Conservation (phyloP, 805 yeast species). For the Candida maesae region DNA sequence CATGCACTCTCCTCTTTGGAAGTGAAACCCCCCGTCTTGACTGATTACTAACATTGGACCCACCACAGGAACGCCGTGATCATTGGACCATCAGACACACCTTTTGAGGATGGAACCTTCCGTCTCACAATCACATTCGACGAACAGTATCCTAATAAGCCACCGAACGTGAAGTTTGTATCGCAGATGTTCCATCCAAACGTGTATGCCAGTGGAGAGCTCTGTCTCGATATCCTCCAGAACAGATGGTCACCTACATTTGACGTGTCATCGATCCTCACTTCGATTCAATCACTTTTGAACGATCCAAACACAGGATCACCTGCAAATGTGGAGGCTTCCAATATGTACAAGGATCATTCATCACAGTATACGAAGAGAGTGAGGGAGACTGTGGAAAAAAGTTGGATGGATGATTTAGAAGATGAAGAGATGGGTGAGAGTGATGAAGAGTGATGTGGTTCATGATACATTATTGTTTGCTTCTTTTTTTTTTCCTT, state of each 20-base stretch:
- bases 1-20: neutral
- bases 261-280: conserved; percentile 92
- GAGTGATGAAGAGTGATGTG: conserved; percentile 28
- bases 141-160: conserved; percentile 96
- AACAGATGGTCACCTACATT: conserved; percentile 99
- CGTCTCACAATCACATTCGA: conserved; percentile 82
- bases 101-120: conserved; percentile 97
- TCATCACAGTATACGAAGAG: conserved; percentile 87
- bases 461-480: too few species aligned
- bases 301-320: conserved; percentile 96
- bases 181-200: conserved; percentile 98
- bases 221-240: conserved; percentile 92
- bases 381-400: conserved; percentile 92
- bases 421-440: conserved; percentile 42
- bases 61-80: conserved; percentile 77
- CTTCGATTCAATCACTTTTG: conserved; percentile 85
- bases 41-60: neutral
- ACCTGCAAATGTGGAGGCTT: conserved; percentile 98
- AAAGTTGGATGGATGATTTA: conserved; percentile 83
- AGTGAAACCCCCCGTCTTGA: too few species aligned
- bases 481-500: neutral
- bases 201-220: conserved; percentile 92
- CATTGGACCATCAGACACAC: conserved; percentile 96
- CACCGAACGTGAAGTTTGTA: conserved; percentile 87
- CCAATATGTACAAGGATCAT: conserved; percentile 91